Conservation (phyloP, 495 filamentous ascomycete species). For the Hypoxylon lenormandii region DNA sequence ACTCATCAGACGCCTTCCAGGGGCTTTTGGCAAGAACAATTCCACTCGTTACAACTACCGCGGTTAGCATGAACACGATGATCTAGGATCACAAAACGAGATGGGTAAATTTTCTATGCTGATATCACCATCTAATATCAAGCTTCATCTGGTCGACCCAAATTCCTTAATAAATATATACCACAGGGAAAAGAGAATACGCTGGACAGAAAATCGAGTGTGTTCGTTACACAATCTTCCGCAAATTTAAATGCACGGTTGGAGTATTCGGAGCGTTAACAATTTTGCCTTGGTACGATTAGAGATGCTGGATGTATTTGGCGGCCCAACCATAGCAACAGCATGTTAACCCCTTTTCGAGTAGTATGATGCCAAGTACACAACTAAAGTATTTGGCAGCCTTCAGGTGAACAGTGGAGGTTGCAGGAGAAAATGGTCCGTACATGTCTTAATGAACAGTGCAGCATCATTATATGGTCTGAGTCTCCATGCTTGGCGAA, state of each 20-base stretch:
- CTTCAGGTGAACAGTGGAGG: conserved; percentile 2
- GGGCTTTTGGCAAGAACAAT: conserved; percentile 1
- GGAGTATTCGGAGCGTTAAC: background rate
- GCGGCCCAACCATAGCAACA: conserved; percentile 1
- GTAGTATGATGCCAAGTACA: background rate
- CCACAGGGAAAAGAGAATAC: conserved; percentile 1
- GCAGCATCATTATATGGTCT: background rate
- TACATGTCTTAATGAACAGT: background rate
- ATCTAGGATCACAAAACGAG: background rate
- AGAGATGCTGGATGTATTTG: conserved; percentile 6
- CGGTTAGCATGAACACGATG: background rate
- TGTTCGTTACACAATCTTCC: background rate
- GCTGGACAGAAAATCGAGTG: background rate
- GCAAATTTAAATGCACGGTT: background rate
- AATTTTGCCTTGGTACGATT: background rate
- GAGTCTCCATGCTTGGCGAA: background rate
- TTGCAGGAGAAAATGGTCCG: background rate
- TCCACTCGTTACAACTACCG: conserved; percentile 3
- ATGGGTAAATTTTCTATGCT: background rate
- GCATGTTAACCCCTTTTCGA: background rate
- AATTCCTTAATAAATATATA: background rate
- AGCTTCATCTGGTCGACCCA: background rate
- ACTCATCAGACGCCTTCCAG: background rate
- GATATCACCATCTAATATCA: background rate
- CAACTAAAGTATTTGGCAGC: background rate